phyloP scores from a whole-genome alignment of 1,284 basidiomycete species.

The Ceratobasidium sp. region DNA sequence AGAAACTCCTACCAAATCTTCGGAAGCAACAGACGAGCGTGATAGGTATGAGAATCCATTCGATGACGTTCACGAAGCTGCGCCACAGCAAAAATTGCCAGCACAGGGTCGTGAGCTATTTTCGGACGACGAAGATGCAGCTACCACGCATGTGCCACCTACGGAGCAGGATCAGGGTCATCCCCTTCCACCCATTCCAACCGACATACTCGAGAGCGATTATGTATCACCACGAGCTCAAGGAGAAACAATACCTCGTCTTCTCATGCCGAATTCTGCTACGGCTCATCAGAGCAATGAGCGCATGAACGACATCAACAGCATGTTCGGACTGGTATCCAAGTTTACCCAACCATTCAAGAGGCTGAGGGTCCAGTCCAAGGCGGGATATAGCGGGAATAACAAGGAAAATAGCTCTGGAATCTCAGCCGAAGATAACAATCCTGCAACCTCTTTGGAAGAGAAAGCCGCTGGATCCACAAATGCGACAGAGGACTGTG shows the following conservation, averaged over 20 bases:
- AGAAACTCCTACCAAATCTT: neutral
- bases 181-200: neutral
- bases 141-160: conserved; percentile 7
- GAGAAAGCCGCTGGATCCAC: too few species aligned
- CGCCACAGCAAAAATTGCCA: conserved; percentile 24
- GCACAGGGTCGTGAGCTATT: conserved; percentile 31
- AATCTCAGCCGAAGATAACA: too few species aligned
- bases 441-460: neutral
- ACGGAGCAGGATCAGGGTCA: neutral
- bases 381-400: neutral
- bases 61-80: neutral
- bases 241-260: neutral
- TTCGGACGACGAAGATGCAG: conserved; percentile 16
- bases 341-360: conserved; percentile 34
- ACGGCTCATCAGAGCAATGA: neutral
- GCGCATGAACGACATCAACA: conserved; percentile 12
- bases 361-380: conserved; percentile 7
- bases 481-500: too few species aligned
- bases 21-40: neutral
- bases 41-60: conserved; percentile 24
- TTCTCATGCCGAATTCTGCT: conserved; percentile 35
- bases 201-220: too few species aligned
- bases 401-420: neutral
- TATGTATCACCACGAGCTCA: neutral
- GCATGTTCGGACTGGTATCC: conserved; percentile 11